phyloP scores from a whole-genome alignment of 495 filamentous ascomycete genomes.

The Penicillium manginii region DNA sequence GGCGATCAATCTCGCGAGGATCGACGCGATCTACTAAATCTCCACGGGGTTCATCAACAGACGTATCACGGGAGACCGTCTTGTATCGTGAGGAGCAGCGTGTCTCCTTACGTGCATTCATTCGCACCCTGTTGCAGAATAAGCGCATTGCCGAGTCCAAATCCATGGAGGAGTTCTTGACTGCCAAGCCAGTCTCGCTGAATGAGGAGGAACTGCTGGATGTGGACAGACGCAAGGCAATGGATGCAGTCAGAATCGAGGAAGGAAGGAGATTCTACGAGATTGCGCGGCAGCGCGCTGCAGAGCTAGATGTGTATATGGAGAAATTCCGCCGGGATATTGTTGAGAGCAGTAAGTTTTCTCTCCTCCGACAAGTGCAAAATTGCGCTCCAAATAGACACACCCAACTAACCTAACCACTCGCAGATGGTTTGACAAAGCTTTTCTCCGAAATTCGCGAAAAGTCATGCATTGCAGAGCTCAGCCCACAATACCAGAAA shows the following conservation, averaged over 20 bases:
- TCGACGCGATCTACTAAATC: conserved; percentile 47
- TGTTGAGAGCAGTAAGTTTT: conserved; percentile 72
- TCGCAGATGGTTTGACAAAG: conserved; percentile 80
- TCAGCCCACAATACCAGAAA: conserved; percentile 94
- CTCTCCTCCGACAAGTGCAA: neutral
- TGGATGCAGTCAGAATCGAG: conserved; percentile 85
- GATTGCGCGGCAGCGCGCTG: conserved; percentile 85
- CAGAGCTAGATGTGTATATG: conserved; percentile 97
- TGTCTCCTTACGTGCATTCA: conserved; percentile 86
- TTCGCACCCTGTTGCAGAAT: conserved; percentile 82
- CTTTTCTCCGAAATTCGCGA: conserved; percentile 90
- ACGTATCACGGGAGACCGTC: conserved; percentile 49
- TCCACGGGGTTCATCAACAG: conserved; percentile 49
- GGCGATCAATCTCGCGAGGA: conserved; percentile 42
- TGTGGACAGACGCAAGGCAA: conserved; percentile 73
- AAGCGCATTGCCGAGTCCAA: conserved; percentile 79
- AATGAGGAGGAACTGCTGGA: conserved; percentile 85
- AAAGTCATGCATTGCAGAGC: conserved; percentile 81
- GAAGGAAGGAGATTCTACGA: conserved; percentile 96
- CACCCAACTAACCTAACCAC: neutral
- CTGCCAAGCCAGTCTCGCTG: conserved; percentile 63
- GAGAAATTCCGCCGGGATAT: conserved; percentile 78
- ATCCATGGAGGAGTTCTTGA: conserved; percentile 82
- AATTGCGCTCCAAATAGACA: neutral
- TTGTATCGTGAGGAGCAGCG: conserved; percentile 90